phyloP scores from a whole-genome alignment of 305 asterid species.

The Fraxinus latifolia region DNA sequence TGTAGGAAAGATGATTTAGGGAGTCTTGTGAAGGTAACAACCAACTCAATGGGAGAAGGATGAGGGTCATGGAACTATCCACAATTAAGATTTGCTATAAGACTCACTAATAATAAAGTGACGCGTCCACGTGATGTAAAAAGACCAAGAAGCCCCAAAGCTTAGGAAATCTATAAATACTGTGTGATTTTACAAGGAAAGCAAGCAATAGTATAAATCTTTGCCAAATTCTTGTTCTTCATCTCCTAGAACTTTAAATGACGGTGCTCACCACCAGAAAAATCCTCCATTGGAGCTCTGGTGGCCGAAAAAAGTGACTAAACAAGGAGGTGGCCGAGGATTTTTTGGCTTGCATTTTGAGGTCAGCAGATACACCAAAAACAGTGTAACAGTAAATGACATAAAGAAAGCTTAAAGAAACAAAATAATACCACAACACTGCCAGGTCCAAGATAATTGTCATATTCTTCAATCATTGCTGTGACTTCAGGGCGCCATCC shows the following conservation, averaged over 20 bases:
- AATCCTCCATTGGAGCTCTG: background rate
- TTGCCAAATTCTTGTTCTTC: background rate
- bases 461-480: slow-evolving; percentile 89
- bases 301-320: background rate
- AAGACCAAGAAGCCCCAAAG: background rate
- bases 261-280: background rate
- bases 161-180: background rate
- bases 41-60: background rate
- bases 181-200: background rate
- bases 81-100: background rate
- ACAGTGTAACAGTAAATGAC: background rate
- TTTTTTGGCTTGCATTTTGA: background rate
- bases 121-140: background rate
- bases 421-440: slow-evolving; percentile 67
- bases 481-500: slow-evolving; percentile 92
- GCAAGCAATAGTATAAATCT: background rate
- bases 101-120: background rate
- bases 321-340: background rate
- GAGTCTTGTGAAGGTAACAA: background rate
- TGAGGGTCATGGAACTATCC: background rate
- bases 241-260: background rate
- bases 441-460: slow-evolving; percentile 94
- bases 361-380: background rate
- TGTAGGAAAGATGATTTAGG: background rate
- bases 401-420: background rate